These are phyloP conservation scores for Aspergillus sp. DNA, from an alignment of 2,329 filamentous ascomycete genomes.

Conservation along the genomic window DNA sequence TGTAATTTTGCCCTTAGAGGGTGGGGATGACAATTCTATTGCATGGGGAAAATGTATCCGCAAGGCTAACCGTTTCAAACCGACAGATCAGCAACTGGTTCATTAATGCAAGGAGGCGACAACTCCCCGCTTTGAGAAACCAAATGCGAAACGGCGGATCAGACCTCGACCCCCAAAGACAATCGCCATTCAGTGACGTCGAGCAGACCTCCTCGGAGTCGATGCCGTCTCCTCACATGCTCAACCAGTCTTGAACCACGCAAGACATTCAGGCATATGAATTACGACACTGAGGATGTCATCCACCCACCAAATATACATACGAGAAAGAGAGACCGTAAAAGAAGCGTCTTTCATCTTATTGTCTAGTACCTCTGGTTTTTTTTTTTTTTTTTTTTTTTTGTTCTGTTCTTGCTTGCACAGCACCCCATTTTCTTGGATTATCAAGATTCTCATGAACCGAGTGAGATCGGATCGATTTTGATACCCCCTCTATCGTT, in stretches of 20 bases:
- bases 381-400: slow-evolving; percentile 8
- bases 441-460: slow-evolving; percentile 16
- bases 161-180: slow-evolving; percentile 30
- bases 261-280: background rate
- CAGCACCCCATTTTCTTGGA: slow-evolving; percentile 2
- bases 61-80: background rate
- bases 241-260: background rate
- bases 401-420: slow-evolving; percentile 13
- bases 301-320: slow-evolving; percentile 7
- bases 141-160: slow-evolving; percentile 38
- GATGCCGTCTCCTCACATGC: slow-evolving; percentile 28
- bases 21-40: background rate
- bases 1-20: background rate
- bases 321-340: slow-evolving; percentile 7
- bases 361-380: background rate
- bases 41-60: background rate
- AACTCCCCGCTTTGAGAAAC: slow-evolving; percentile 47
- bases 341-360: background rate
- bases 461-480: slow-evolving; percentile 19
- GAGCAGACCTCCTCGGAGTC: slow-evolving; percentile 29
- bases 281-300: background rate
- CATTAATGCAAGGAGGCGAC: slow-evolving; percentile 51
- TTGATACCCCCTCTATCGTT: slow-evolving; percentile 34
- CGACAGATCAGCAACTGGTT: slow-evolving; percentile 55
- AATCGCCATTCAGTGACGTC: slow-evolving; percentile 37